Conservation (phyloP, 768 basidiomycete genomes). For the Phlegmacium glaucopus region DNA sequence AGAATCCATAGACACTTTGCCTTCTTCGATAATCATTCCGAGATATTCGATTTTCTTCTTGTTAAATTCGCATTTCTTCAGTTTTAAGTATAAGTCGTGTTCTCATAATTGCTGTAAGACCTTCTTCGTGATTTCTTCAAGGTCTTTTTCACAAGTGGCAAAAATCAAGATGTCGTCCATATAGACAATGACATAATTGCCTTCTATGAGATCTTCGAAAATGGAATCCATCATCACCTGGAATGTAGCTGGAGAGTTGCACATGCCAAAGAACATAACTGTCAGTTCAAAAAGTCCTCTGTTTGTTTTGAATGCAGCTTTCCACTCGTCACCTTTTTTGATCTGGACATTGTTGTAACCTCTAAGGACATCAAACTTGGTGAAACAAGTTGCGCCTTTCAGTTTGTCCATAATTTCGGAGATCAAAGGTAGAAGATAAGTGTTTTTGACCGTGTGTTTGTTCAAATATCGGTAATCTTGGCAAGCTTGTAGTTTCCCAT, state of each 20-base stretch:
- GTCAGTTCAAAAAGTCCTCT: conserved; percentile 14
- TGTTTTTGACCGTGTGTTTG: conserved; percentile 23
- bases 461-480: conserved; percentile 31
- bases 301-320: conserved; percentile 34
- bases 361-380: conserved; percentile 34
- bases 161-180: conserved; percentile 30
- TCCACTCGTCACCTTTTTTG: conserved; percentile 35
- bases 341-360: conserved; percentile 34
- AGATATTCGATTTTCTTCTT: conserved; percentile 30
- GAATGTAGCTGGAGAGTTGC: conserved; percentile 34
- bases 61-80: conserved; percentile 37
- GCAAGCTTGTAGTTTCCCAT: conserved; percentile 11
- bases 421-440: conserved; percentile 31
- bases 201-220: too few relatives aligned
- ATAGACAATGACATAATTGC: conserved; percentile 37
- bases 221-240: conserved; percentile 30
- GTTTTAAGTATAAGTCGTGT: conserved; percentile 31
- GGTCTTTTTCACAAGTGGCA: too few relatives aligned
- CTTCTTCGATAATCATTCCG: conserved; percentile 20
- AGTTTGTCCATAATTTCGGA: conserved; percentile 21
- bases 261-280: conserved; percentile 37
- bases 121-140: conserved; percentile 1
- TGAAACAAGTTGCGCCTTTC: conserved; percentile 20
- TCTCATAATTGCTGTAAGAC: conserved; percentile 22
- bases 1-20: conserved; percentile 27